These are phyloP conservation scores for Amanita inopinata DNA, from an alignment of 768 basidiomycete genomes.

Conservation along the genomic window DNA sequence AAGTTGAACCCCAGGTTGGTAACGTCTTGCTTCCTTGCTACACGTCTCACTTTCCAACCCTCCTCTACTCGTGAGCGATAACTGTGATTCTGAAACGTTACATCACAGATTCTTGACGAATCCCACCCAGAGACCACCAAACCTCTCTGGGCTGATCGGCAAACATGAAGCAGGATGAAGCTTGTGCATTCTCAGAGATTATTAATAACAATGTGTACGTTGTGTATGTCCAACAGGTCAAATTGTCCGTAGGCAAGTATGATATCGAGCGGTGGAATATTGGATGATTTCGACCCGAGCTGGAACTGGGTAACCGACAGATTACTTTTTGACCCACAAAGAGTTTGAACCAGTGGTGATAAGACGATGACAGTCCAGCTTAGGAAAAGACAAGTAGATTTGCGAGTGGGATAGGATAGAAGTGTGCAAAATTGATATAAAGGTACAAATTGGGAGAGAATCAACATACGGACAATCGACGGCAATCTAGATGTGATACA, in stretches of 20 bases:
- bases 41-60: neutral
- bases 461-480: neutral
- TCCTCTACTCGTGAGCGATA: neutral
- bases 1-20: slow-evolving; percentile 44
- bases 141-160: slow-evolving; percentile 24
- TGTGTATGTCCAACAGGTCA: too few species aligned
- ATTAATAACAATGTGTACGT: too few species aligned
- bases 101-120: neutral
- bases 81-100: neutral
- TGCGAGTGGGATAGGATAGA: neutral
- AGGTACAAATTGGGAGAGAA: slow-evolving; percentile 6
- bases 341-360: neutral
- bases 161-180: neutral
- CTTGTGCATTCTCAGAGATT: too few species aligned
- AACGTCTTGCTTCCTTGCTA: neutral
- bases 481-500: slow-evolving; percentile 7
- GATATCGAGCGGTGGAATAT: too few species aligned
- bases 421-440: slow-evolving; percentile 7
- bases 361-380: neutral
- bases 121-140: slow-evolving; percentile 17
- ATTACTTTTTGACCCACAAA: neutral
- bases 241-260: too few species aligned
- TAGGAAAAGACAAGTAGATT: neutral
- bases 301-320: neutral
- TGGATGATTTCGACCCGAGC: too few species aligned